Evolutionary conservation across 192 early-diverging fungal species (phyloP).

Genomic region (Funneliformis geosporum): DNA sequence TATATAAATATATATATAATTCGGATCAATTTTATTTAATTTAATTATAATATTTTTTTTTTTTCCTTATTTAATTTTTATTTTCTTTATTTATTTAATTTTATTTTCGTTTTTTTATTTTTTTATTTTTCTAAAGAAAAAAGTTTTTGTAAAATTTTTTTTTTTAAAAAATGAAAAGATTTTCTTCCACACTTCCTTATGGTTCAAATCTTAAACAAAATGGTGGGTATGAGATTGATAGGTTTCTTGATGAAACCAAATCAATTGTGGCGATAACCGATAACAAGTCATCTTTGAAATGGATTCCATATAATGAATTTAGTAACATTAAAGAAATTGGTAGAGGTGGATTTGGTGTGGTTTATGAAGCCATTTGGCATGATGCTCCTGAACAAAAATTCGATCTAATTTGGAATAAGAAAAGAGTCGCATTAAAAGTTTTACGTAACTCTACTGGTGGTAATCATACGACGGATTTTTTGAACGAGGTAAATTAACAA

Average conservation of each 20-base stretch:
- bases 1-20: too few relatives aligned
- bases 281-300: constrained; percentile 1
- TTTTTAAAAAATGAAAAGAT: constrained; percentile 5
- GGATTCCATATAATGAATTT: constrained; percentile 20
- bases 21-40: too few relatives aligned
- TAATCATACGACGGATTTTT: neutral
- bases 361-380: constrained; percentile 24
- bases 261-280: neutral
- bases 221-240: neutral
- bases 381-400: neutral
- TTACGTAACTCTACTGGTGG: neutral
- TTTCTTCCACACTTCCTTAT: neutral
- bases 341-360: constrained; percentile 5
- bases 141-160: neutral
- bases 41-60: too few relatives aligned
- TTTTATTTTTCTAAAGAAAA: neutral
- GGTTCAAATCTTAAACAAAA: neutral
- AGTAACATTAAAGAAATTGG: constrained; percentile 25
- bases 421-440: constrained; percentile 14
- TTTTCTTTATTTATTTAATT: too few relatives aligned
- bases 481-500: constrained; percentile 2
- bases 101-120: neutral
- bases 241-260: constrained; percentile 9
- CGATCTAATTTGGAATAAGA: constrained; percentile 20
- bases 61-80: too few relatives aligned